Conservation (phyloP, 495 filamentous ascomycete species). For the Diplogelasinospora grovesii region DNA sequence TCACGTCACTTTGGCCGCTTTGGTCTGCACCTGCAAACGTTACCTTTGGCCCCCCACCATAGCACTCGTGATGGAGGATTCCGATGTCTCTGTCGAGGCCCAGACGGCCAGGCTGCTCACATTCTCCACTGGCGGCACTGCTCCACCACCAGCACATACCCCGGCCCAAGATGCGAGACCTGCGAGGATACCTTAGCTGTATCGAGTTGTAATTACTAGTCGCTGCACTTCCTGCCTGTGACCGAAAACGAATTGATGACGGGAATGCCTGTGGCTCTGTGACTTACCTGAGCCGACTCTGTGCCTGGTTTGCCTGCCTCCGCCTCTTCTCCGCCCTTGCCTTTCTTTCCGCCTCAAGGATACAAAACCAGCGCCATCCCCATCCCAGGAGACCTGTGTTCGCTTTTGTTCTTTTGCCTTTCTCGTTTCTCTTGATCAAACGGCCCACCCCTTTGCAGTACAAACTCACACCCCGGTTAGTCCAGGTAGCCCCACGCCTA, state of each 20-base stretch:
- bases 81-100: background rate
- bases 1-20: no score
- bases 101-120: background rate
- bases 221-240: slow-evolving; percentile 14
- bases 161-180: slow-evolving; percentile 20
- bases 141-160: slow-evolving; percentile 13
- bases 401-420: slow-evolving; percentile 2
- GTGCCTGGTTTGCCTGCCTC: slow-evolving; percentile 16
- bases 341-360: slow-evolving; percentile 12
- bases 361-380: slow-evolving; percentile 27
- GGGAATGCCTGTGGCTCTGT: slow-evolving; percentile 25
- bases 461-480: background rate
- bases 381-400: slow-evolving; percentile 1
- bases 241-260: slow-evolving; percentile 22
- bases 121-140: background rate
- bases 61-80: background rate
- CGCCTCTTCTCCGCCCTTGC: slow-evolving; percentile 13
- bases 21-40: no score
- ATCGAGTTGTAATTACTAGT: slow-evolving; percentile 18
- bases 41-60: background rate
- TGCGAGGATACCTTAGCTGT: slow-evolving; percentile 8
- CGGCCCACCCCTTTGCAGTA: background rate
- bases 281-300: slow-evolving; percentile 16
- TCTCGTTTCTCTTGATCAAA: background rate
- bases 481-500: background rate